Evolutionary conservation across 306 rosid genomes (phyloP).

Genomic region (Nissolia schottii): DNA sequence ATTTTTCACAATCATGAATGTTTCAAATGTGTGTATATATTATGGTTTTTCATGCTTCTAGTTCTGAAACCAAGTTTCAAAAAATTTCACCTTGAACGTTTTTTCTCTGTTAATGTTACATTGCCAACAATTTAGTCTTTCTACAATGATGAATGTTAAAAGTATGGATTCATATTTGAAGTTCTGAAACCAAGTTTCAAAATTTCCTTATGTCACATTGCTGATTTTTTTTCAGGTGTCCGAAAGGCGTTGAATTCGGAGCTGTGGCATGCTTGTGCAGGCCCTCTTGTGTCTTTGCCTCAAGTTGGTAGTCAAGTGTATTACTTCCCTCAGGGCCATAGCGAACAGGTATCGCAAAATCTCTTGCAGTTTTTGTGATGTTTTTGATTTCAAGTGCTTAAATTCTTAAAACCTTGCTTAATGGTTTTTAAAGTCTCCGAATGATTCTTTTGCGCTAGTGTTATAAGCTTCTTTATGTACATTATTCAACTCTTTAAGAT

Average conservation of each 20-base stretch:
- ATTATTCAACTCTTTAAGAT: not conserved
- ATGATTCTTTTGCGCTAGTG: not conserved
- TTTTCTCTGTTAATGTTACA: too few relatives aligned
- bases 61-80: not conserved
- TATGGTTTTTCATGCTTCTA: not conserved
- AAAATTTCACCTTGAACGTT: not conserved
- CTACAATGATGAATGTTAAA: too few relatives aligned
- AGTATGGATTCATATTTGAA: not conserved
- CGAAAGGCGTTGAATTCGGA: conserved; percentile 78
- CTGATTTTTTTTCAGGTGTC: conserved; percentile 55
- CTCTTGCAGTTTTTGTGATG: not conserved
- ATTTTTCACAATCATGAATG: not conserved
- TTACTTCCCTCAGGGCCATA: conserved; percentile 98
- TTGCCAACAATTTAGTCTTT: too few relatives aligned
- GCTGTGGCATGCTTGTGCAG: conserved; percentile 99
- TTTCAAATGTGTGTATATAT: too few relatives aligned
- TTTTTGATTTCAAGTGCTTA: not conserved
- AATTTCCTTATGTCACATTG: too few relatives aligned
- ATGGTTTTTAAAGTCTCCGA: not conserved
- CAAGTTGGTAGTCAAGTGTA: conserved; percentile 79
- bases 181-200: not conserved
- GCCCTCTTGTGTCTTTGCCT: conserved; percentile 89
- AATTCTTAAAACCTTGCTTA: not conserved
- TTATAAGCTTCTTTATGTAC: not conserved
- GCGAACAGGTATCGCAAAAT: conserved; percentile 68